Base-by-base conservation (phyloP, 2,329 filamentous ascomycete species). In the Botrytis elliptica region DNA sequence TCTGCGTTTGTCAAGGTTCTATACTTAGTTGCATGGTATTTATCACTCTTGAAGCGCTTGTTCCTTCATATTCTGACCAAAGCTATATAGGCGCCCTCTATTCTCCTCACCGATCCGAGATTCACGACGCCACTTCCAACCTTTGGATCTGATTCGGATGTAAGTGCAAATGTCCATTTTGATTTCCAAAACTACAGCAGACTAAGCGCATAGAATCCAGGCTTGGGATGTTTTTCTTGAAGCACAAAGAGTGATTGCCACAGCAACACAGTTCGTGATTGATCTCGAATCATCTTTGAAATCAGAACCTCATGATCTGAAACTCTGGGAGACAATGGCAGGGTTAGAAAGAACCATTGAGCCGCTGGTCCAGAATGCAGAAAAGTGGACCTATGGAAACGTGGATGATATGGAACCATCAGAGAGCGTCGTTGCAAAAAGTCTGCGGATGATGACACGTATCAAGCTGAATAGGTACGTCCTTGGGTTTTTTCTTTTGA, bases 11-110 rank as follows among this genome's bases (percentile, higher is more conserved):
- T 60, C 86, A 88, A 77, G 84, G 83, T 18, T 84, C 85, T 1
- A 86, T 88, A 71, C 85, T 87, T 36, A 86, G 84, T 79, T 86
- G 85, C 72, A 84, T 83, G 75, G 84, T 85, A 82, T 75, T 81
- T 75, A 22, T 49, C 46, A 38, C 38, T 40, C 69, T 14, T 14
- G n/a, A 52, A 36, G 36, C 22, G 5, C 33, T 68, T 25, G 29
- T 36, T 33, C 20, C 14, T 16, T 18, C 16, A 69, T 64, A 46
- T 64, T 73, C 63, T 55, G 42, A 60, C 72, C 52, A 67, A 66
- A 59, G 74, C 75, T 63, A 77, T 59, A 9, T 70, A 86, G 84
- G 79, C 83, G 57, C 84, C 85, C 6, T 82, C 83, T 12, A 84
- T 86, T 71, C 80, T 84, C 1, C 78, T 84, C 1, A 83, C 85